Evolutionary conservation across 2,329 filamentous ascomycete species (phyloP), one percentile per base, ranked within the genome.

Genomic region (Colletotrichum sp.): DNA sequence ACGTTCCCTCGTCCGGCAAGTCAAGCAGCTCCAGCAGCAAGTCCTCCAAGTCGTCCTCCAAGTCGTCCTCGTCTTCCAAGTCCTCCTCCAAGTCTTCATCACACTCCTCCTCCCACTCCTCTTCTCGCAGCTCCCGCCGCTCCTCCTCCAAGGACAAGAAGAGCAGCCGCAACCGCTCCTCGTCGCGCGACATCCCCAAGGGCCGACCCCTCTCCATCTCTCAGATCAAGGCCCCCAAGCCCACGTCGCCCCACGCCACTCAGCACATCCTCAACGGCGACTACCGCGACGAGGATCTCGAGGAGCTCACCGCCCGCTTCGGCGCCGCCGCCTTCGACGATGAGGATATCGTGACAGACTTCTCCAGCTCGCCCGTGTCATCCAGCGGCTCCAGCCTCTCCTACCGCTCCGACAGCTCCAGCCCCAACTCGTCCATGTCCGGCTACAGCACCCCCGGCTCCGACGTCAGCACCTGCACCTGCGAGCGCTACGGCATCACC

Each of bases 401-500:
- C 77, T 91, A 90, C 86, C 90, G 90, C 85, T 95, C 92, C 79
- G 93, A 93, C 89, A 93, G 90, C 85, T 94, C 92, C 75, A 93
- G 91, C 76, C 92, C 93, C 80, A 93, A 87, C 85, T 96, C 92
- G 47, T 93, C 91, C 74, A 88, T 93, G 78, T 93, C 93, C 69
- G 93, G 93, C 79, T 96, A 95, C 84, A 95, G 94, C 88, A 94
- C 92, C 75, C 93, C 93, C 76, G 89, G 89, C 84, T 95, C 93
- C 66, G 94, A 93, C 80, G 92, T 91, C 86, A 93, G 90, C 81
- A 90, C 90, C 83, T 98, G 97, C 91, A 95, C 93, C 77, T 98
- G 96, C 87, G 95, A 98, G 85, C 94, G 96, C 87, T 98, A 97
- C 88, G 96, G 96, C 79, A 98, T 98, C 88, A 98, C 96, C 77